Base-by-base conservation (phyloP, 2,329 filamentous ascomycete species). In the Xylariaceae sp. region DNA sequence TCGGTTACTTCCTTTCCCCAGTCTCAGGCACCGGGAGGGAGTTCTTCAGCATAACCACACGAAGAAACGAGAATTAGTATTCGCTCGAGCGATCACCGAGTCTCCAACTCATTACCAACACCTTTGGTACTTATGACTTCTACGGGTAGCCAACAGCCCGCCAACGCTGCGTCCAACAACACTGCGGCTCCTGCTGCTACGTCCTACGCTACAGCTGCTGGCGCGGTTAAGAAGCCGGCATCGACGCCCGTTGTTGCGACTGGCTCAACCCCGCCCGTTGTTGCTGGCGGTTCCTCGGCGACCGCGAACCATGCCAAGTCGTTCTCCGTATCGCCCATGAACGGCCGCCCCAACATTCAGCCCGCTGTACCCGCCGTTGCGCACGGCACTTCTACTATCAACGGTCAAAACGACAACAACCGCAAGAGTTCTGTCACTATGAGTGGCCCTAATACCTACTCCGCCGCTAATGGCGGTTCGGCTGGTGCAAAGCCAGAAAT, bases 401-500 rank as follows among this genome's bases (percentile, higher is more conserved):
- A 95, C 83, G 90, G 90, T 66, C 77, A 78, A 66, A 75, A 81
- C 57, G 80, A 80, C 67, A 92, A 97, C 78, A 83, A 81, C 72
- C 86, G 91, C 73, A 96, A 96, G 78, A 86, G 87, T 65, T 96
- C 93, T 15, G 88, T 96, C 70, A 96, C 92, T 70, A 96, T 97
- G 80, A 92, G 89, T 72, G 90, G 88, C 67, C 84, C 89, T 58
- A 89, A 82, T 67, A 87, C 87, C 71, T 89, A 86, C 73, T 84
- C 87, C 62, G 82, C 88, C 68, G 23, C 23, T 30, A 96, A 95
- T 80, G 90, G 90, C 68, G 88, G 85, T 58, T 83, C 85, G 47
- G 80, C 59, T 77, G 75, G 82, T 73, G 77, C 59, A 18, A 86
- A 83, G 77, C 78, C 82, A 66, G 81, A 80, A 66, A 89, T 94